These are phyloP conservation scores for Plasmopara halstedii DNA, from an alignment of 352 stramenopile genomes.

Conservation along the genomic window DNA sequence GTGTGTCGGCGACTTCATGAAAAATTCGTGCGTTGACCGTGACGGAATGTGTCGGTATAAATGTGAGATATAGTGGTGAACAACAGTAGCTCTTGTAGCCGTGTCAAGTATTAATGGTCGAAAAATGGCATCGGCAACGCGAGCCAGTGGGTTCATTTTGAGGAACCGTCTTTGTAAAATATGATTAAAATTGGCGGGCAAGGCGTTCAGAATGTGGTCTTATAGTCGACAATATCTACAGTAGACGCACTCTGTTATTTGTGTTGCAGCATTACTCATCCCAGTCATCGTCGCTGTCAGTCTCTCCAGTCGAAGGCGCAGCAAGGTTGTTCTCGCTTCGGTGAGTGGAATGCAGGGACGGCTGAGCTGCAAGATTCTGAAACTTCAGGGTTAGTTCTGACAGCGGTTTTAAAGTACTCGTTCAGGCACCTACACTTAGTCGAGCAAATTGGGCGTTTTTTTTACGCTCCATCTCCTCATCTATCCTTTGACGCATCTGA, in stretches of 20 bases:
- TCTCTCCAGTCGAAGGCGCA: constrained; percentile 10
- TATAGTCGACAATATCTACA: background rate
- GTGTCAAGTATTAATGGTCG: constrained; percentile 3
- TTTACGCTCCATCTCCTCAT: constrained; percentile 53
- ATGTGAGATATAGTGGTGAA: background rate
- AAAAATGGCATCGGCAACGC: background rate
- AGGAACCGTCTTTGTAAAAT: constrained; percentile 26
- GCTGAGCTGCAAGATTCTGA: constrained; percentile 55
- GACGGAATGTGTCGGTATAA: background rate
- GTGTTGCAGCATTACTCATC: constrained; percentile 40
- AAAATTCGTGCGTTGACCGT: constrained; percentile 30
- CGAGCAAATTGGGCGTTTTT: constrained; percentile 64
- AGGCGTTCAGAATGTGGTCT: background rate
- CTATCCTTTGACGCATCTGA: constrained; percentile 42
- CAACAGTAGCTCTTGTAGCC: too few relatives aligned
- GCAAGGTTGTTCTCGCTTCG: constrained; percentile 14
- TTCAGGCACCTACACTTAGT: constrained; percentile 40
- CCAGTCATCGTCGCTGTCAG: constrained; percentile 79
- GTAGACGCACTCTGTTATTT: background rate
- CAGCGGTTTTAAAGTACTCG: background rate
- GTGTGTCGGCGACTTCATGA: constrained; percentile 44
- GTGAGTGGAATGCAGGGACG: constrained; percentile 55
- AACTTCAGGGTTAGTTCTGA: background rate
- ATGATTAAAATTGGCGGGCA: constrained; percentile 30
- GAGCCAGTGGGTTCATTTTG: background rate